These are phyloP conservation scores for Pseudodiploospora longispora DNA, from an alignment of 2,329 filamentous ascomycete genomes.

Conservation along the genomic window DNA sequence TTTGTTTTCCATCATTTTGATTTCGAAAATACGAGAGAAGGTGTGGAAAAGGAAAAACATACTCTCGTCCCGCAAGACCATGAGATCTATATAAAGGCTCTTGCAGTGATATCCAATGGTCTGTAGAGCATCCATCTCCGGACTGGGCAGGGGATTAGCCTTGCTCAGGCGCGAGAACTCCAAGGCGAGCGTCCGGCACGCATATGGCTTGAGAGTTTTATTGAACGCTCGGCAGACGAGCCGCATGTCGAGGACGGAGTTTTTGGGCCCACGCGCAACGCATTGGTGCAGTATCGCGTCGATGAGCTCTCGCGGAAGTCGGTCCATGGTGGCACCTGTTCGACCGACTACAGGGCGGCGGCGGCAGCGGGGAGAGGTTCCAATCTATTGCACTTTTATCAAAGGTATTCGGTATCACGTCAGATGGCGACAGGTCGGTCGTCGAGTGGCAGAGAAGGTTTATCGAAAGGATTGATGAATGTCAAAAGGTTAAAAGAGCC, in stretches of 20 bases:
- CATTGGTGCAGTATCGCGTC: constrained; percentile 37
- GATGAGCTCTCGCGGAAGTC: constrained; percentile 40
- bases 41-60: constrained; percentile 12
- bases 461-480: no score
- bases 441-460: no score
- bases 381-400: no score
- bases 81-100: constrained; percentile 43
- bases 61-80: constrained; percentile 45
- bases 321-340: constrained; percentile 28
- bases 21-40: neutral
- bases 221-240: constrained; percentile 44
- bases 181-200: constrained; percentile 39
- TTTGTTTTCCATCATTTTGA: no score
- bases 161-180: constrained; percentile 41
- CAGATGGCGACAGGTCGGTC: no score
- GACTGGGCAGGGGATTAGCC: constrained; percentile 23
- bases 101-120: constrained; percentile 40
- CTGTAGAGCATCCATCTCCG: constrained; percentile 32
- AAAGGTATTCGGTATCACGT: no score
- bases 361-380: no score
- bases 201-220: constrained; percentile 34
- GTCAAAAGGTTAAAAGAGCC: no score
- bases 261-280: constrained; percentile 35
- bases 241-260: constrained; percentile 35
- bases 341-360: no score